Evolutionary conservation across 2,329 filamentous ascomycete genomes (phyloP), one percentile per base, ranked within the genome.

Genomic region (Didymella pomorum): DNA sequence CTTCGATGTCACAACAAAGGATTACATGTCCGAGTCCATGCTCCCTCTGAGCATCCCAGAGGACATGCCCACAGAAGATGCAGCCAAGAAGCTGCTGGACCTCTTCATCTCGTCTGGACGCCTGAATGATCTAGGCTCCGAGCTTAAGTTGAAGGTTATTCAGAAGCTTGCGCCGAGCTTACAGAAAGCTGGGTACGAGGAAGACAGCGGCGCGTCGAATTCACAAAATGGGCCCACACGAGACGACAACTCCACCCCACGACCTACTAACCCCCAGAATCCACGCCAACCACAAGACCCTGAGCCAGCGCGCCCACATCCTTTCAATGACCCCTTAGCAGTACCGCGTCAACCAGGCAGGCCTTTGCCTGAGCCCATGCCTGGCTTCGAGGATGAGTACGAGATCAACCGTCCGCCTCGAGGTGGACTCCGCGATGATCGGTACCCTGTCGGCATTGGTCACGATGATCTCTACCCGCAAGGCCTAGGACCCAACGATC

Each of bases 311-410:
- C 83, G 85, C 14, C 90, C 90, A 4, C 85, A 88, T 63, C 90
- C 90, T 0, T 87, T 88, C 63, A 79, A 85, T 45, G 88, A 89
- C 70, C 95, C 86, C n/a, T 83, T 90, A 33, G 86, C 84, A 11
- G 84, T 81, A 18, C 78, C 72, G 1, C 84, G 85, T 14, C 66
- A 65, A 8, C 87, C 84, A 0, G 81, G 85, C 41, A 82, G 82
- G 20, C 90, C 90, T 1, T 72, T 87, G 16, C 93, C 93, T 65
- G 93, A 96, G 65, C 87, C 89, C 0, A 93, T 94, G 0, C 95
- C 95, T 0, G 92, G 87, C 20, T 98, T 98, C 65, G 95, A 98
- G 65, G 94, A 99, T 73, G 93, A 97, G 71, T 89, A 92, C 69
- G 92, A 97, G 62, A 84, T 97, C 59, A 87, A 91, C 61, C 83